A percentile compares a stretch with the other conserved stretches of the same genome.
phyloP scores from a whole-genome alignment of 331 rosid species.

The Rhamnella rubrinervis region DNA sequence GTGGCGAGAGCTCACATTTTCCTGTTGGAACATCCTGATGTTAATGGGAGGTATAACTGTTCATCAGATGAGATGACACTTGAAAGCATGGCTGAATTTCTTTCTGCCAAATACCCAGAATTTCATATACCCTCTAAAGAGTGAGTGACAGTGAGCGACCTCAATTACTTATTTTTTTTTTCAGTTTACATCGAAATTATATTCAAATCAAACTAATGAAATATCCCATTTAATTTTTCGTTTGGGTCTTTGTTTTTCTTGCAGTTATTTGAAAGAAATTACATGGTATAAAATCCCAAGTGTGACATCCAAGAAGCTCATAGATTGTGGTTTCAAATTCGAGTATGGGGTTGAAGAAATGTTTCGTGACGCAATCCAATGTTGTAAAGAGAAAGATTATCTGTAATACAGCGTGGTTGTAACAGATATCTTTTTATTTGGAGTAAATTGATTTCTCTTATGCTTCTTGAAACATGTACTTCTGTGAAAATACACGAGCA shows the following conservation, averaged over 20 bases:
- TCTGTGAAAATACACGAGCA: too few relatives aligned
- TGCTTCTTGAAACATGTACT: too few relatives aligned
- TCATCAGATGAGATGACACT: constrained; percentile 21
- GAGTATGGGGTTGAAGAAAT: constrained; percentile 48
- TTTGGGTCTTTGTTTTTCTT: too few relatives aligned
- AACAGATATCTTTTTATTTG: too few relatives aligned
- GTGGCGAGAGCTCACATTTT: constrained; percentile 52
- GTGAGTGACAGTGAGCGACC: constrained; percentile 42
- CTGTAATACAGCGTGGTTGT: constrained; percentile 12
- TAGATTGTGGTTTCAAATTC: constrained; percentile 56
- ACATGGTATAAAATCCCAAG: constrained; percentile 11
- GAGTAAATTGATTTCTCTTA: too few relatives aligned
- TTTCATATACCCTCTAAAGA: constrained; percentile 34
- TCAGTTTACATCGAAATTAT: too few relatives aligned
- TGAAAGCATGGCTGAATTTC: constrained; percentile 15
- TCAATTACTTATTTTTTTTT: too few relatives aligned
- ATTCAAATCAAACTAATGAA: too few relatives aligned
- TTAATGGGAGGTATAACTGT: constrained; percentile 49
- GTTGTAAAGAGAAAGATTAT: constrained; percentile 57
- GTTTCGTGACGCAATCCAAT: constrained; percentile 48
- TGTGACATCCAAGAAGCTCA: constrained; percentile 55
- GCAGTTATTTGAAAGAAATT: constrained; percentile 34
- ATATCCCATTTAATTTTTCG: not conserved
- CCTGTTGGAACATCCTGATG: constrained; percentile 46
- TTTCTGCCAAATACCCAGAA: constrained; percentile 40